These are phyloP conservation scores for Pestalotiopsis sp. DNA, from an alignment of 2,329 filamentous ascomycete genomes.

Conservation along the genomic window DNA sequence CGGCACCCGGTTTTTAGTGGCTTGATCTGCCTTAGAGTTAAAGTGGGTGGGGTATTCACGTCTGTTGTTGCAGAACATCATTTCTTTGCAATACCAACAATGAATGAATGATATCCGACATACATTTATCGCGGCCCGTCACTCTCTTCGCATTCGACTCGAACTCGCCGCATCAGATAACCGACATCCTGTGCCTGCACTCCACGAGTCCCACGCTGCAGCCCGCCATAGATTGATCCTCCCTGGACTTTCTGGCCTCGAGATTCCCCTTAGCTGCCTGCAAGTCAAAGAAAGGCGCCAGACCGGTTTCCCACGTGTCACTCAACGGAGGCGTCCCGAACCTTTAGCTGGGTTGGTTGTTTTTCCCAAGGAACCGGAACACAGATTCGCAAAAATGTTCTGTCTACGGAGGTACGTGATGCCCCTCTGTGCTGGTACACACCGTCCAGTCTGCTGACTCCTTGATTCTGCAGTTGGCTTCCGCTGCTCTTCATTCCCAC, in stretches of 20 bases:
- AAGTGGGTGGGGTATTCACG: neutral
- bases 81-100: neutral
- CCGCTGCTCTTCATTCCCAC: slow-evolving; percentile 87
- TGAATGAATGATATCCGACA: neutral
- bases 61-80: neutral
- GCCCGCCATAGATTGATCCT: no score
- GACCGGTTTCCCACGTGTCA: neutral
- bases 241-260: no score
- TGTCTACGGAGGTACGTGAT: slow-evolving; percentile 58
- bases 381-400: slow-evolving; percentile 49
- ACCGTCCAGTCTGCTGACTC: slow-evolving; percentile 21
- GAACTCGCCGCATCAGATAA: no score
- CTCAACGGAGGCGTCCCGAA: neutral
- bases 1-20: neutral
- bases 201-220: no score
- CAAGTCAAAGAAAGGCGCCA: neutral
- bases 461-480: slow-evolving; percentile 64
- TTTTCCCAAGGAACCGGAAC: neutral
- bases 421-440: neutral
- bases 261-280: neutral
- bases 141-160: neutral
- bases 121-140: neutral
- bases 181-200: no score
- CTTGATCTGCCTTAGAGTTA: neutral
- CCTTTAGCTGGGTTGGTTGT: neutral